phyloP scores from a whole-genome alignment of 345 rosid species.

The Bruguiera sexangula region DNA sequence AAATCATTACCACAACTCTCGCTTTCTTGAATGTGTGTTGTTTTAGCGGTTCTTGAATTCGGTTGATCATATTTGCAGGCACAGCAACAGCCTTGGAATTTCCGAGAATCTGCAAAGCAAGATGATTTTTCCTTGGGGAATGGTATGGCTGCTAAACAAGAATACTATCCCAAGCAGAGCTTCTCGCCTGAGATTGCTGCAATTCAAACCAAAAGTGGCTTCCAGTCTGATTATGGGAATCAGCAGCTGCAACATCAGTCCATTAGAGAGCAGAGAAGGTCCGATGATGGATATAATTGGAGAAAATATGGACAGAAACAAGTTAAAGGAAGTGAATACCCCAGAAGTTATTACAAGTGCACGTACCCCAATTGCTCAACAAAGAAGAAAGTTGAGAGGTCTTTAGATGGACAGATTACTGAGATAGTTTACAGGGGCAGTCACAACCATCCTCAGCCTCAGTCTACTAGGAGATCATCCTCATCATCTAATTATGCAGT shows the following conservation, averaged over 20 bases:
- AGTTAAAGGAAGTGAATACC: conserved; percentile 93
- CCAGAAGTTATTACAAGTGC: conserved; percentile 94
- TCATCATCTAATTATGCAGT: conserved; percentile 30
- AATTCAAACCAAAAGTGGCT: conserved; percentile 30
- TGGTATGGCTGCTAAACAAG: conserved; percentile 10
- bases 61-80: conserved; percentile 22
- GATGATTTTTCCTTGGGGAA: conserved; percentile 19
- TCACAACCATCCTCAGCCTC: conserved; percentile 88
- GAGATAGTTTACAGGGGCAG: conserved; percentile 89
- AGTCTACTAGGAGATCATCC: conserved; percentile 58
- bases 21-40: not conserved
- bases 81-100: conserved; percentile 47
- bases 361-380: conserved; percentile 68
- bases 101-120: conserved; percentile 40
- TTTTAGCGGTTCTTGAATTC: not conserved
- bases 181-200: conserved; percentile 45
- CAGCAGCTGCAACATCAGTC: conserved; percentile 40
- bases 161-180: conserved; percentile 28
- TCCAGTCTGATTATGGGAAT: conserved; percentile 32
- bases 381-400: conserved; percentile 89
- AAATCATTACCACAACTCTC: not conserved
- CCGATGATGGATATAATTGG: conserved; percentile 94
- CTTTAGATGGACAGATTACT: conserved; percentile 73
- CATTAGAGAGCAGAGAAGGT: conserved; percentile 49
- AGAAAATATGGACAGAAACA: conserved; percentile 96